Evolutionary conservation across 2,329 filamentous ascomycete species (phyloP).

Genomic region (Nakataea oryzae): DNA sequence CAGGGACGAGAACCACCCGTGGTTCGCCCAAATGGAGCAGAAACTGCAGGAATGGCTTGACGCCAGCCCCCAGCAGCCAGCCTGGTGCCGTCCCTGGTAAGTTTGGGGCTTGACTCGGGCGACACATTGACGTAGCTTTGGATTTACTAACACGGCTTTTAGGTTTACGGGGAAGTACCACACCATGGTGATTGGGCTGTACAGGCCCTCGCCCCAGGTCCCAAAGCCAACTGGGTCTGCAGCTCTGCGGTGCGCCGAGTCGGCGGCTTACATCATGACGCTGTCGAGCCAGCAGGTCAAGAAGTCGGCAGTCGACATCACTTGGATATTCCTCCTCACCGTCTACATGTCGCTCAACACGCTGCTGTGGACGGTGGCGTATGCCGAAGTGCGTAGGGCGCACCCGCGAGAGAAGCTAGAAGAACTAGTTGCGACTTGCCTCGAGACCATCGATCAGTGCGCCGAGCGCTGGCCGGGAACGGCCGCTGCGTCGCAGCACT

Average conservation of each 20-base stretch:
- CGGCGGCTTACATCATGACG: constrained; percentile 70
- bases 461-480: constrained; percentile 89
- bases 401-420: constrained; percentile 69
- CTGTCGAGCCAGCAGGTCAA: constrained; percentile 74
- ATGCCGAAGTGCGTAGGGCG: constrained; percentile 65
- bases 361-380: constrained; percentile 84
- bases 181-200: constrained; percentile 80
- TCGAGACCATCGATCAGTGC: constrained; percentile 71
- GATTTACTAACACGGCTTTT: constrained; percentile 5
- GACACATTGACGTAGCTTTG: background rate
- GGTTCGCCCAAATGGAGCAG: constrained; percentile 71
- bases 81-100: constrained; percentile 72
- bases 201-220: constrained; percentile 84
- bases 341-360: constrained; percentile 90
- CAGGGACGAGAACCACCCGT: constrained; percentile 69
- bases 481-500: constrained; percentile 72
- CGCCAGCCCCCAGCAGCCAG: constrained; percentile 57
- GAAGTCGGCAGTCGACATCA: constrained; percentile 68
- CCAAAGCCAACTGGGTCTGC: constrained; percentile 73
- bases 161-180: constrained; percentile 65
- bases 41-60: constrained; percentile 75
- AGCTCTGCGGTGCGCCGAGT: constrained; percentile 73
- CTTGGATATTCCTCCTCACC: constrained; percentile 85
- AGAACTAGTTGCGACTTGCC: constrained; percentile 58
- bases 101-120: constrained; percentile 16